Conservation (phyloP, 2,329 filamentous ascomycete genomes). For the Aureobasidium vineae region DNA sequence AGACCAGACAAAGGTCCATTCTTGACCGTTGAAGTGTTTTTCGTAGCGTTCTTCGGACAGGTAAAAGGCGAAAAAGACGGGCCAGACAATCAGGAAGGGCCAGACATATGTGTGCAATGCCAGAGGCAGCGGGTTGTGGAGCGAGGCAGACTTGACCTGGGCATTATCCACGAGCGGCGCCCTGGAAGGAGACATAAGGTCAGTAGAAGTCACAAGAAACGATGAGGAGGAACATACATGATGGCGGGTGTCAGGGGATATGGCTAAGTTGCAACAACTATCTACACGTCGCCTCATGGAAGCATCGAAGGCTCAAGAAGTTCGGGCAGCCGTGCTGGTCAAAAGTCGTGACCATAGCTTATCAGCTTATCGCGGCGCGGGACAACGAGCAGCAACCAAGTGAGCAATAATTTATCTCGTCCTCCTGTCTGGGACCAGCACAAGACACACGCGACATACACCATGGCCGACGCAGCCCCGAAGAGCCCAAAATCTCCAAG, state of each 20-base stretch:
- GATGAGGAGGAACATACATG: conserved; percentile 17
- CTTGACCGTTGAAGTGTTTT: conserved; percentile 84
- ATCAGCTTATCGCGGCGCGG: conserved; percentile 15
- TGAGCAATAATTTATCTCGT: conserved; percentile 13
- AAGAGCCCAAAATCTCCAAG: conserved; percentile 45
- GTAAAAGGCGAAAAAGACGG: conserved; percentile 84
- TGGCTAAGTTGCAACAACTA: background rate
- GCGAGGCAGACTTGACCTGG: conserved; percentile 82
- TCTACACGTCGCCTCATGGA: conserved; percentile 21
- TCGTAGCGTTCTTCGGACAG: conserved; percentile 81
- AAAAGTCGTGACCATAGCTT: background rate
- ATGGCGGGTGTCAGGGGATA: conserved; percentile 18
- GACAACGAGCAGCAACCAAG: background rate
- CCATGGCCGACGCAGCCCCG: conserved; percentile 36
- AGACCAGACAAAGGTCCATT: conserved; percentile 97
- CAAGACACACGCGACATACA: background rate
- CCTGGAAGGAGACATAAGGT: conserved; percentile 35
- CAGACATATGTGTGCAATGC: conserved; percentile 85
- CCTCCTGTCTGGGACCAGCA: background rate
- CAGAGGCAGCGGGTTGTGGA: conserved; percentile 81
- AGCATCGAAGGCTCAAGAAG: conserved; percentile 14
- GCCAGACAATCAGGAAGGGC: conserved; percentile 92
- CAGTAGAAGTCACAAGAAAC: background rate
- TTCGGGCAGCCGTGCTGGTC: background rate
- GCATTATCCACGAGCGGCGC: conserved; percentile 84